Evolutionary conservation across 1,284 basidiomycete species (phyloP).

Genomic region (Leccinum griseonigrum): DNA sequence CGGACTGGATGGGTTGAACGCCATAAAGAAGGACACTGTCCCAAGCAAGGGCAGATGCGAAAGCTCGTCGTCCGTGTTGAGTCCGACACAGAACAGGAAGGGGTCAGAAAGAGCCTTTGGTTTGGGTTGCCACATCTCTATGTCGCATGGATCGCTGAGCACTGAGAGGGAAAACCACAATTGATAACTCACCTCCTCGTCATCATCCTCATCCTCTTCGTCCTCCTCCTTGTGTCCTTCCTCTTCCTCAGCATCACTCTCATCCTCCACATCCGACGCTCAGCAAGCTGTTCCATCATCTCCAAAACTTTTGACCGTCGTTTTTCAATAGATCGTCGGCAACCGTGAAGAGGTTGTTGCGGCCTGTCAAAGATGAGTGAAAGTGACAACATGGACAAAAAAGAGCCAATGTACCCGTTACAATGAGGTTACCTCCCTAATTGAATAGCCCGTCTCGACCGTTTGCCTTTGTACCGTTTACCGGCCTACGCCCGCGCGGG

Average conservation of each 20-base stretch:
- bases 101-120: no score
- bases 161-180: slow-evolving; percentile 3
- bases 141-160: slow-evolving; percentile 13
- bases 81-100: no score
- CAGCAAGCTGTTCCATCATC: slow-evolving; percentile 99
- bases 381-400: background rate
- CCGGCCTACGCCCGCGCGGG: slow-evolving; percentile 34
- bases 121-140: no score
- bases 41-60: slow-evolving; percentile 15
- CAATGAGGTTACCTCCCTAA: slow-evolving; percentile 76
- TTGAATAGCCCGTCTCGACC: slow-evolving; percentile 70
- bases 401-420: slow-evolving; percentile 63
- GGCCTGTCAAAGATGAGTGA: slow-evolving; percentile 37
- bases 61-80: no score
- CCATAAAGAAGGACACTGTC: slow-evolving; percentile 34
- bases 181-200: slow-evolving; percentile 43
- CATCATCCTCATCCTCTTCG: slow-evolving; percentile 40
- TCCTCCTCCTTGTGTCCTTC: slow-evolving; percentile 33
- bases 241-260: slow-evolving; percentile 52
- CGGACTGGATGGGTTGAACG: slow-evolving; percentile 54
- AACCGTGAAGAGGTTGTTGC: slow-evolving; percentile 95
- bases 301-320: slow-evolving; percentile 97
- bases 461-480: slow-evolving; percentile 40
- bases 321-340: slow-evolving; percentile 98
- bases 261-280: slow-evolving; percentile 71